Evolutionary conservation across 75 land plant species (phyloP).

Genomic region (Chamaecyparis obtusa): DNA sequence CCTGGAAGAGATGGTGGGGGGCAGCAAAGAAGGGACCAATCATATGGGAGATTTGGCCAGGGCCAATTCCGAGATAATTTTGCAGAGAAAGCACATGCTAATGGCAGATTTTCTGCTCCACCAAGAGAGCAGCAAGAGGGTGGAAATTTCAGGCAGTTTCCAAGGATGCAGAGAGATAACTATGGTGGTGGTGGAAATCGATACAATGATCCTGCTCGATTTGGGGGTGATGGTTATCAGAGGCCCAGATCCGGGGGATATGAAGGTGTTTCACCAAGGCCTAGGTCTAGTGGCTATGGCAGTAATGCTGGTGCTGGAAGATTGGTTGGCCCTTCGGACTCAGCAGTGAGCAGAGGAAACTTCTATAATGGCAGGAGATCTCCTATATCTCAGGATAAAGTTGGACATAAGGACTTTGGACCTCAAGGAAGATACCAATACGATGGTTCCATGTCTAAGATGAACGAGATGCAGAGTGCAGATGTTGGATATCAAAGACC

Average conservation of each 20-base stretch:
- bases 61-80: not conserved
- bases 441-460: not conserved
- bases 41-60: not conserved
- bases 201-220: not conserved
- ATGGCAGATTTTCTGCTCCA: slow-evolving; percentile 5
- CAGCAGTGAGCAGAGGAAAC: not conserved
- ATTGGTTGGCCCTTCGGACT: not conserved
- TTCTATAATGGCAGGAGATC: slow-evolving; percentile 5
- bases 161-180: slow-evolving; percentile 10
- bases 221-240: slow-evolving; percentile 1
- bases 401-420: not conserved
- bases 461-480: slow-evolving; percentile 5
- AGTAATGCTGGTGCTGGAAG: not conserved
- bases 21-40: slow-evolving; percentile 7
- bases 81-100: not conserved
- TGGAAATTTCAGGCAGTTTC: not conserved
- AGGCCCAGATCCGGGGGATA: slow-evolving; percentile 11
- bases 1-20: not conserved
- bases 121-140: slow-evolving; percentile 10
- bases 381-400: slow-evolving; percentile 9
- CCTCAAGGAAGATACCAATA: slow-evolving; percentile 3
- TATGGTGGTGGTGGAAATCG: slow-evolving; percentile 7
- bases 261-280: not conserved
- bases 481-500: slow-evolving; percentile 8
- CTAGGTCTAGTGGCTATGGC: slow-evolving; percentile 12